Percentiles rank a stretch among this genome's conserved stretches.
Conservation (phyloP, 495 filamentous ascomycete genomes). For the Penicillium cinerascens region DNA sequence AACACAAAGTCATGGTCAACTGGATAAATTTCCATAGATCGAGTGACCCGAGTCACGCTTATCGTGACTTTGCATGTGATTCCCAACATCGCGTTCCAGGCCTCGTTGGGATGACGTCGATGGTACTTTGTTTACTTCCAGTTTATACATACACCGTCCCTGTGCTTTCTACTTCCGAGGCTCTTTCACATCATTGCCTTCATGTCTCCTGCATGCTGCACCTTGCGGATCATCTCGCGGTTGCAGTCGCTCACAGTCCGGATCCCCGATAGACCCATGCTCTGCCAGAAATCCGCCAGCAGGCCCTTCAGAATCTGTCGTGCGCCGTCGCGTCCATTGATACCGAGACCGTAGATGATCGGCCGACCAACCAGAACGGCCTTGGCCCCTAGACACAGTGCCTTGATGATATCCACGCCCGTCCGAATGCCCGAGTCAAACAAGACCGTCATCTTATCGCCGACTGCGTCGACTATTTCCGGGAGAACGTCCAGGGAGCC, state of each 20-base stretch:
- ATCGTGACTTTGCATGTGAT: slow-evolving; percentile 21
- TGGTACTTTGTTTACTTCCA: not conserved
- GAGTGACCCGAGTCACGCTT: not conserved
- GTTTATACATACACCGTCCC: not conserved
- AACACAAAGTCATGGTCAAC: not conserved
- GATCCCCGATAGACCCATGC: slow-evolving; percentile 56
- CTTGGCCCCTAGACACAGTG: slow-evolving; percentile 80
- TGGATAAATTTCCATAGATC: not conserved
- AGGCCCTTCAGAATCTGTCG: slow-evolving; percentile 54
- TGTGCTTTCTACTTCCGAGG: not conserved
- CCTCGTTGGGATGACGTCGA: slow-evolving; percentile 10
- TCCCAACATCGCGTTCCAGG: slow-evolving; percentile 2
- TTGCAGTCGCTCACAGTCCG: slow-evolving; percentile 51
- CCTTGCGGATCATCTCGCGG: slow-evolving; percentile 46
- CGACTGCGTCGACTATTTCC: slow-evolving; percentile 58
- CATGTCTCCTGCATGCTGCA: slow-evolving; percentile 51
- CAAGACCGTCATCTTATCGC: slow-evolving; percentile 53
- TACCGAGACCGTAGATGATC: slow-evolving; percentile 77
- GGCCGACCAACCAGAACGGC: slow-evolving; percentile 87
- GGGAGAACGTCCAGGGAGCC: slow-evolving; percentile 62
- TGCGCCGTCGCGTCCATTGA: slow-evolving; percentile 55
- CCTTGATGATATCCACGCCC: slow-evolving; percentile 71
- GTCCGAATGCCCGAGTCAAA: slow-evolving; percentile 64
- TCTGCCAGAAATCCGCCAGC: slow-evolving; percentile 59
- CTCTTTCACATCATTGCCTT: slow-evolving; percentile 39